Evolutionary conservation across 768 basidiomycete genomes (phyloP), one percentile per base, ranked within the genome.

Genomic region (Suillus fuscotomentosus): DNA sequence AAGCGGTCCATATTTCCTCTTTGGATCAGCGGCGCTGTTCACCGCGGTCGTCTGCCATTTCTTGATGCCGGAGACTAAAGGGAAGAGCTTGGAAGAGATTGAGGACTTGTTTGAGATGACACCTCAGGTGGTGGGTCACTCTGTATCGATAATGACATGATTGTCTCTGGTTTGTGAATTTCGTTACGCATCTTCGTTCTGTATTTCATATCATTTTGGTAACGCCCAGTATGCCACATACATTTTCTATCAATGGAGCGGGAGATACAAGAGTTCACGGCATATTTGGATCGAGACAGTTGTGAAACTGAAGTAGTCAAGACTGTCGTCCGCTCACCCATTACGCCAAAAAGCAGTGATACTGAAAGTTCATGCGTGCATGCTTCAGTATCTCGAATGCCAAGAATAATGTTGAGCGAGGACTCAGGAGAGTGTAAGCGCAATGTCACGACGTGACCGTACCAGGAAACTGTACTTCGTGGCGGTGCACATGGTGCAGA

Each of bases 1-100:
- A 8, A 83, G 78, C 2, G 82, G 81, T 2, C 80, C 81, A 1
- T 83, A 83, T 67, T 84, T 84, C 71, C 69, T 83, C 53, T 84
- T 82, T 61, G 78, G 80, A 34, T 67, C 67, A n/a, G 78, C 74
- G 54, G 69, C 76, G 20, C 72, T 76, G 48, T 63, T 82, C 50
- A 75, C 77, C 31, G 77, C 77, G 15, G 8, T 79, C 27, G 75
- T 80, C 20, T 83, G 80, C 63, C 60, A 75, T 24, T 70, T 77
- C 2, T 79, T 75, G 62, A 76, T 77, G 66, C 81, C 82, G 20
- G 83, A 84, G 65, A 82, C 81, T 5, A 78, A 77, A 55, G 82
- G 83, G 2, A 74, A 76, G 60, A 78, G 75, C 62, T 72, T 84
- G 61, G 83, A 82, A 61, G 77, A 77, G 59, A 77, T 83, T 17